phyloP scores from a whole-genome alignment of 176 grass and related monocot species.

The Metroxylon sagu region DNA sequence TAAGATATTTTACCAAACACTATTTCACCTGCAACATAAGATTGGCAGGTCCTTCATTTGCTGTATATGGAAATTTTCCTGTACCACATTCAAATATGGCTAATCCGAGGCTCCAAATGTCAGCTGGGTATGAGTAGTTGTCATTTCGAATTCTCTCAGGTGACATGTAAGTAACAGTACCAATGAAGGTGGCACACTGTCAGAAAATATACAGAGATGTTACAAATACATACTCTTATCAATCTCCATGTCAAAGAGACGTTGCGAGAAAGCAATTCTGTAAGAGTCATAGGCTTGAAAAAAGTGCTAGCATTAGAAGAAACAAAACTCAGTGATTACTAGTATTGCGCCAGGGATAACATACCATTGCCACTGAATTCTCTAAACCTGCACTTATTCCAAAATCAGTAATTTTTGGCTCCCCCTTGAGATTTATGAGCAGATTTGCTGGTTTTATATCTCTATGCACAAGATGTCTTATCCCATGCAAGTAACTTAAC shows the following conservation, averaged over 20 bases:
- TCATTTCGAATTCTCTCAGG: conserved; percentile 97
- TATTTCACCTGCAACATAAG: conserved; percentile 83
- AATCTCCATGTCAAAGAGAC: neutral
- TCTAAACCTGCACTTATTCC: conserved; percentile 90
- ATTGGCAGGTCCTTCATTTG: conserved; percentile 84
- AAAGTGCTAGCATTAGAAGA: conserved; percentile 20
- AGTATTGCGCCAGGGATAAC: conserved; percentile 15
- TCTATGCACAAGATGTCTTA: conserved; percentile 88
- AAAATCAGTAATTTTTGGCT: conserved; percentile 88
- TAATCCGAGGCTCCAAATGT: conserved; percentile 98
- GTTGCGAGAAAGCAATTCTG: no score
- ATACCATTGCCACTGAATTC: conserved; percentile 94
- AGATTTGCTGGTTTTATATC: conserved; percentile 99
- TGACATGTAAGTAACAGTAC: conserved; percentile 96
- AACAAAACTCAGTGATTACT: neutral
- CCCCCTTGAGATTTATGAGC: conserved; percentile 82
- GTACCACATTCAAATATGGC: conserved; percentile 83
- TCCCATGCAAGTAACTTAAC: conserved; percentile 75
- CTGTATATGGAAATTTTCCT: conserved; percentile 89
- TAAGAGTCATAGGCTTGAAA: conserved; percentile 8
- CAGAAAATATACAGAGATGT: conserved; percentile 19
- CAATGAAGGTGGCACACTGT: conserved; percentile 98
- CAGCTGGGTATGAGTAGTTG: conserved; percentile 79
- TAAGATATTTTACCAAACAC: conserved; percentile 1
- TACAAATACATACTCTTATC: conserved; percentile 9